Conservation (phyloP, 192 early-diverging fungal species). For the Pecoramyces ruminantium region DNA sequence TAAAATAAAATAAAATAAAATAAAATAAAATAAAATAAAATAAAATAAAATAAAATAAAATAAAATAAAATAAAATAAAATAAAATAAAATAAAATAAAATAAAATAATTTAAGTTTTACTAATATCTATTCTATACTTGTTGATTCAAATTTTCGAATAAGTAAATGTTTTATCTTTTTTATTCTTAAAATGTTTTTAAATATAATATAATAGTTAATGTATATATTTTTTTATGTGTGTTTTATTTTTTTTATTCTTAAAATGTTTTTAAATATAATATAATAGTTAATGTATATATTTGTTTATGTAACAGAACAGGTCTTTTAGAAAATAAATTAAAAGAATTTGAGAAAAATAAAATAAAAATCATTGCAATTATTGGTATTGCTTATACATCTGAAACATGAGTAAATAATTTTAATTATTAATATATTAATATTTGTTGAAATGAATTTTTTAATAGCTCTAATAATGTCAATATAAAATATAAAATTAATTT, state of each 20-base stretch:
- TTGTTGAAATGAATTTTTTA: too few species aligned
- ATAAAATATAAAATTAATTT: neutral
- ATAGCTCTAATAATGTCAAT: too few species aligned
- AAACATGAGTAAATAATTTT: constrained; percentile 12
- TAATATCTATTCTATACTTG: constrained; percentile 19
- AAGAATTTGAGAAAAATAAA: constrained; percentile 10
- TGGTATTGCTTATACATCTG: constrained; percentile 31
- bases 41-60: too few species aligned
- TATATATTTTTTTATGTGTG: constrained; percentile 7
- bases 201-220: too few species aligned
- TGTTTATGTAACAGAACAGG: constrained; percentile 11
- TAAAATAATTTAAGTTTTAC: constrained; percentile 26
- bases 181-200: too few species aligned
- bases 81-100: too few species aligned
- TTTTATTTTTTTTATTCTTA: neutral
- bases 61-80: too few species aligned
- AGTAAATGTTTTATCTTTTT: neutral
- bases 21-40: too few species aligned
- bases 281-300: neutral
- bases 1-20: too few species aligned
- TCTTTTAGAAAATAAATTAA: constrained; percentile 10
- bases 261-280: too few species aligned
- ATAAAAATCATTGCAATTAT: constrained; percentile 23
- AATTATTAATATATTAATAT: neutral
- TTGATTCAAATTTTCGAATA: constrained; percentile 22